Conservation (phyloP, 2,329 filamentous ascomycete genomes). For the Microthyrium microscopicum region DNA sequence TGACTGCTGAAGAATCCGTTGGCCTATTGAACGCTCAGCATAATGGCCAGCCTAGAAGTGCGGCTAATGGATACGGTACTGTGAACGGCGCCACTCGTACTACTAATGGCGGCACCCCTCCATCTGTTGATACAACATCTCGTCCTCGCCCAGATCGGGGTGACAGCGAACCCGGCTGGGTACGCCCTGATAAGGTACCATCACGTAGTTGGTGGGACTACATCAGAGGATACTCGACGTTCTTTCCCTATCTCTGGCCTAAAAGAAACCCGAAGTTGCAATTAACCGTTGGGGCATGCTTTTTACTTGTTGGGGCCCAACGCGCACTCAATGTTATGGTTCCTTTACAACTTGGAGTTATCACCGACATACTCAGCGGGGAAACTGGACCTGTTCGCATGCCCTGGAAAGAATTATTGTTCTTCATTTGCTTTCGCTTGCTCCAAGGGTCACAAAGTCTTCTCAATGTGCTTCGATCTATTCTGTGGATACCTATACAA, state of each 20-base stretch:
- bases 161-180: conserved; percentile 54
- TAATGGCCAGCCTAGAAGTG: conserved; percentile 1
- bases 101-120: no score
- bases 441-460: conserved; percentile 81
- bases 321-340: conserved; percentile 75
- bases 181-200: conserved; percentile 70
- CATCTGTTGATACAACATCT: no score
- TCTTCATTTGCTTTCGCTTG: conserved; percentile 64
- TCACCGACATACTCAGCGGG: conserved; percentile 57
- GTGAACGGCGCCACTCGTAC: no score
- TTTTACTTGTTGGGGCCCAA: conserved; percentile 62
- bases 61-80: not conserved
- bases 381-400: conserved; percentile 27
- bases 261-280: conserved; percentile 62
- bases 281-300: conserved; percentile 65
- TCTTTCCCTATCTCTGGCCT: conserved; percentile 96
- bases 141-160: no score
- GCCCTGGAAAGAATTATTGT: conserved; percentile 56
- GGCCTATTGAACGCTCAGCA: not conserved
- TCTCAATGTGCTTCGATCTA: conserved; percentile 63
- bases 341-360: conserved; percentile 60
- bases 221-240: conserved; percentile 74
- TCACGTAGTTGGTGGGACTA: conserved; percentile 95
- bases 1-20: conserved; percentile 2
- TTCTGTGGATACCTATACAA: conserved; percentile 90